Evolutionary conservation across 805 yeast genomes (phyloP), one percentile per base, ranked within the genome.

Genomic region (Lipomyces sp.): DNA sequence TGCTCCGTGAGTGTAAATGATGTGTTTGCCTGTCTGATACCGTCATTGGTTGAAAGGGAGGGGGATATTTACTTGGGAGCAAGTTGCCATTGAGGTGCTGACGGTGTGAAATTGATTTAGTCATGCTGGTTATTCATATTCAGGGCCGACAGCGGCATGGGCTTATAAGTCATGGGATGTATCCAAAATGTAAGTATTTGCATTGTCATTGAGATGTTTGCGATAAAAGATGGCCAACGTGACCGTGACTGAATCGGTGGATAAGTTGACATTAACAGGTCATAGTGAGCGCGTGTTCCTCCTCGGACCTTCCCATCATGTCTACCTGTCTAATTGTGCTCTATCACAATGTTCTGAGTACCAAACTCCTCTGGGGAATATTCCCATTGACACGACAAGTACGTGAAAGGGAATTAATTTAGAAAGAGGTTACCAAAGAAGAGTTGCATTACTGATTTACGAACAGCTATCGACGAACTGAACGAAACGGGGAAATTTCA

Each of bases 251-350:
- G 34, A 24, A 51, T 30, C 8, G 18, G n/a, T 10, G 34, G 24
- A 42, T 15, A 15, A 42, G n/a, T 24, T 39, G n/a, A 24, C 7
- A 34, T 32, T 45, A n/a, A n/a, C 51, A 24, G 24, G 33, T 54
- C 15, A 29, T n/a, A 65, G 65, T 33, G 59, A 86, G 71, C 80
- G 94, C 24, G 85, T 95, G 0, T 90, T 95, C 71, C 80, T 95
- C 0, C 76, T 95, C 75, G 98, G 98, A 0, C 99, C 99, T 0
- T 90, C 97, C 0, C 99, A 95, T 75, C 96, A 90, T 76, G 88
- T 90, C 7, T 93, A 89, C 75, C 91, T 90, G 79, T 81, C 81
- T 64, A 87, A 88, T 34, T 81, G 82, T 34, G 89, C 85, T 0
- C 77, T 85, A 64, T 82, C 90, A 1, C 77, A 76, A 1, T 92